These are phyloP conservation scores for Capronia americana DNA, from an alignment of 2,329 filamentous ascomycete genomes.

Conservation along the genomic window DNA sequence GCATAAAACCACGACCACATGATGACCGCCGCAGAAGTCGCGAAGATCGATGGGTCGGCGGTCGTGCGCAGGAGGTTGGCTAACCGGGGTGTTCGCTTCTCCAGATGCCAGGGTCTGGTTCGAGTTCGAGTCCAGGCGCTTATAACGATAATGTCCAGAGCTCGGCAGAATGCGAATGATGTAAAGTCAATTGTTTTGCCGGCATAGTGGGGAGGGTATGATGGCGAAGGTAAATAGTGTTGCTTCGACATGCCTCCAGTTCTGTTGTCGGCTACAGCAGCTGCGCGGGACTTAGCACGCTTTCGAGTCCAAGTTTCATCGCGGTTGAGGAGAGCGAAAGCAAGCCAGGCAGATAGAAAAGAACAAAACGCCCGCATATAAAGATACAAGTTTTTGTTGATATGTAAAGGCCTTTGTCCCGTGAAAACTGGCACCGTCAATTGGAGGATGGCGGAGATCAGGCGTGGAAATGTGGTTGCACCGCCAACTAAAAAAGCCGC, in stretches of 20 bases:
- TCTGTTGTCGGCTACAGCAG: conserved; percentile 22
- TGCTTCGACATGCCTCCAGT: conserved; percentile 28
- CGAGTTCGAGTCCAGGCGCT: conserved; percentile 66
- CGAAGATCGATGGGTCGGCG: conserved; percentile 74
- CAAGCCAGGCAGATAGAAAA: conserved; percentile 57
- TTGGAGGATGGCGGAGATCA: conserved; percentile 42
- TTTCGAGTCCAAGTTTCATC: conserved; percentile 37
- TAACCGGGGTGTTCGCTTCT: conserved; percentile 41
- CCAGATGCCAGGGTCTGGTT: conserved; percentile 33
- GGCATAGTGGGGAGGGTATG: conserved; percentile 53
- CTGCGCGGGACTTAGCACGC: conserved; percentile 30
- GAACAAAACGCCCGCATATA: conserved; percentile 51
- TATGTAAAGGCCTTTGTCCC: background rate
- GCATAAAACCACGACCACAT: conserved; percentile 92
- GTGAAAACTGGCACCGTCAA: conserved; percentile 37
- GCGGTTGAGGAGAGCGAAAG: conserved; percentile 57
- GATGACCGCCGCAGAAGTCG: conserved; percentile 72
- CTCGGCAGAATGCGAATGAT: conserved; percentile 75
- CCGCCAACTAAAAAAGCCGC: conserved; percentile 60
- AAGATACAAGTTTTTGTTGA: background rate
- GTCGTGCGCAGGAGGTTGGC: conserved; percentile 53
- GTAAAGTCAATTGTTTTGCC: conserved; percentile 83
- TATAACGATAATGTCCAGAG: conserved; percentile 72
- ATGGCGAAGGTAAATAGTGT: conserved; percentile 32
- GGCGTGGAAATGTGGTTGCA: conserved; percentile 54